Conservation (phyloP, 2,329 filamentous ascomycete genomes). For the Fusarium nurragi region DNA sequence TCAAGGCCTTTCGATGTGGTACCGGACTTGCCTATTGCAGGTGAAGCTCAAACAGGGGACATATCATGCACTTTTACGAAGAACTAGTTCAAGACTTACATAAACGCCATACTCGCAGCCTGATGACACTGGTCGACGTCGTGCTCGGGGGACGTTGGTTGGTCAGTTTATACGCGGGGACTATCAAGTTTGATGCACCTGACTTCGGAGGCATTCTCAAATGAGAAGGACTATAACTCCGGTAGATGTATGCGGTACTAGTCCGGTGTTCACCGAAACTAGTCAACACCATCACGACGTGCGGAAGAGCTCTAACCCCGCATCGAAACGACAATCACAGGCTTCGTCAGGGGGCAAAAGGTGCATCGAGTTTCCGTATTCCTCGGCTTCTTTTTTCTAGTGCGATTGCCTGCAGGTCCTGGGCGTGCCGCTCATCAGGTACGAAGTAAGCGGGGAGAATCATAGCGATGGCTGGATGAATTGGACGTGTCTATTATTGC, state of each 20-base stretch:
- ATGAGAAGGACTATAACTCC: constrained; percentile 17
- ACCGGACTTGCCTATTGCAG: constrained; percentile 14
- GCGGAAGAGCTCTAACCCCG: constrained; percentile 14
- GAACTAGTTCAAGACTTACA: background rate
- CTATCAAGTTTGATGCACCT: constrained; percentile 7
- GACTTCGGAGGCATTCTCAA: constrained; percentile 25
- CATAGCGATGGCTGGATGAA: background rate
- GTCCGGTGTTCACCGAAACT: constrained; percentile 18
- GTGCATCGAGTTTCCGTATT: constrained; percentile 5
- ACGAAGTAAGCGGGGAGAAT: constrained; percentile 14
- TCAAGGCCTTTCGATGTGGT: constrained; percentile 1
- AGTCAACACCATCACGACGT: constrained; percentile 30
- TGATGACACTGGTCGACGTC: constrained; percentile 15
- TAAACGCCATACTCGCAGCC: background rate
- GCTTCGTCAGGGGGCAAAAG: constrained; percentile 16
- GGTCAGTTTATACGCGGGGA: background rate
- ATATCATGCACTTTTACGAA: constrained; percentile 13
- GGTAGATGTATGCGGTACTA: constrained; percentile 12
- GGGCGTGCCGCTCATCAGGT: constrained; percentile 34
- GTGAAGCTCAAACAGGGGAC: constrained; percentile 5
- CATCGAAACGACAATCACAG: constrained; percentile 31
- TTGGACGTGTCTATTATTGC: background rate
- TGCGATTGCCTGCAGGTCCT: constrained; percentile 34
- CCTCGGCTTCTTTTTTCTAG: constrained; percentile 32
- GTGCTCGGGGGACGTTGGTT: background rate